Evolutionary conservation across 805 yeast species (phyloP).

Genomic region (Suhomyces tanzawaensis): DNA sequence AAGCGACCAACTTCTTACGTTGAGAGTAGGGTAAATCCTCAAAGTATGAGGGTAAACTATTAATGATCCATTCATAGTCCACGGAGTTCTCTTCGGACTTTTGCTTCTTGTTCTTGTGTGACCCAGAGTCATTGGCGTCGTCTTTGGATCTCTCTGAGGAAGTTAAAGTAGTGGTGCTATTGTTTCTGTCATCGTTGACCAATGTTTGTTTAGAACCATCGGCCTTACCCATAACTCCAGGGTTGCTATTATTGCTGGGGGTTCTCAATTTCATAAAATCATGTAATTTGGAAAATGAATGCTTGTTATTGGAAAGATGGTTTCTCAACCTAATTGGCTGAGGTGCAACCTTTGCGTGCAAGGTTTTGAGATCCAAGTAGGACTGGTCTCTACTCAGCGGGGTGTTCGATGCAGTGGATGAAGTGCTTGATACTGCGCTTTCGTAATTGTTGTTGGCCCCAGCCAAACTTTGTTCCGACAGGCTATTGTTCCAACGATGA

Average conservation of each 20-base stretch:
- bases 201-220: neutral
- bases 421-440: neutral
- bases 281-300: slow-evolving; percentile 19
- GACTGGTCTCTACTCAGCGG: slow-evolving; percentile 35
- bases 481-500: slow-evolving; percentile 43
- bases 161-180: slow-evolving; percentile 10
- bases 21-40: slow-evolving; percentile 59
- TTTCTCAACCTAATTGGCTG: slow-evolving; percentile 32
- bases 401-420: slow-evolving; percentile 20
- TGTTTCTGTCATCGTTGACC: slow-evolving; percentile 6
- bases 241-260: slow-evolving; percentile 7
- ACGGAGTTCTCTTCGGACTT: slow-evolving; percentile 22
- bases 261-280: slow-evolving; percentile 23
- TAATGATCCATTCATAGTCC: slow-evolving; percentile 41
- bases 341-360: slow-evolving; percentile 45
- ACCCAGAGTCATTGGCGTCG: neutral
- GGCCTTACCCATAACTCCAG: no score
- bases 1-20: slow-evolving; percentile 45
- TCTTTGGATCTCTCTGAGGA: neutral
- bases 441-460: neutral
- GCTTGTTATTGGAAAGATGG: slow-evolving; percentile 9
- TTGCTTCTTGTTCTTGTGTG: slow-evolving; percentile 23
- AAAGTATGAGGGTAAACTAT: slow-evolving; percentile 52
- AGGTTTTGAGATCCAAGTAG: slow-evolving; percentile 38
- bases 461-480: slow-evolving; percentile 15